Evolutionary conservation across 331 rosid genomes (phyloP).

Genomic region (Malus hybrid): DNA sequence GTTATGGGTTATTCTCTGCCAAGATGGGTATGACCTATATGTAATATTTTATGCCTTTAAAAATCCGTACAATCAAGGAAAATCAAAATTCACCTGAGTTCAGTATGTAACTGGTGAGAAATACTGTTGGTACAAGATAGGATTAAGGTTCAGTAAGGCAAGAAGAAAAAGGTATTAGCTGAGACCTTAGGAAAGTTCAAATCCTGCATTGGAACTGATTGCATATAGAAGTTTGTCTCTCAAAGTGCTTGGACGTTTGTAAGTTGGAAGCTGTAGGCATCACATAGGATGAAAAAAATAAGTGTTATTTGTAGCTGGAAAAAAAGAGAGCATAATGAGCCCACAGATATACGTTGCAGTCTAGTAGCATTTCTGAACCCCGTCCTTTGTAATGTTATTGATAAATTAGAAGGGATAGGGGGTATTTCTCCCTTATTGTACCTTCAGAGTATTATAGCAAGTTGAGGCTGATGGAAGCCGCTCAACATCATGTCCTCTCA

Average conservation of each 20-base stretch:
- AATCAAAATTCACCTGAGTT: not conserved
- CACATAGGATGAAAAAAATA: not conserved
- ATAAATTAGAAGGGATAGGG: not conserved
- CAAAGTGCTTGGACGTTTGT: conserved; percentile 84
- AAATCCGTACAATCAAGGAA: not conserved
- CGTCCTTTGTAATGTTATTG: not conserved
- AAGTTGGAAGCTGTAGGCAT: conserved; percentile 83
- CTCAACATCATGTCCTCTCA: conserved; percentile 93
- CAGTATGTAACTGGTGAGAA: not conserved
- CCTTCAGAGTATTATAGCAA: conserved; percentile 97
- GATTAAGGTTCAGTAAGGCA: not conserved
- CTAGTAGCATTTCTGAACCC: not conserved
- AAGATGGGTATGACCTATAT: not conserved
- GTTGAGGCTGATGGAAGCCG: conserved; percentile 99
- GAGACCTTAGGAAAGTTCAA: conserved; percentile 77
- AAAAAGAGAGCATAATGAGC: not conserved
- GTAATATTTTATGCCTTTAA: not conserved
- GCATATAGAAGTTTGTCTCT: conserved; percentile 86
- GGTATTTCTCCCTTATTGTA: conserved; percentile 12
- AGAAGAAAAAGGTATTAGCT: conserved; percentile 21
- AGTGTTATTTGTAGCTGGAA: not conserved
- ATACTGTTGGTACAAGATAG: not conserved
- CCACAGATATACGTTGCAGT: not conserved
- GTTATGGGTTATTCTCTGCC: not conserved
- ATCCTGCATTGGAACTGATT: conserved; percentile 88